phyloP scores from a whole-genome alignment of 495 filamentous ascomycete species.

The Aspergillus nanangensis region DNA sequence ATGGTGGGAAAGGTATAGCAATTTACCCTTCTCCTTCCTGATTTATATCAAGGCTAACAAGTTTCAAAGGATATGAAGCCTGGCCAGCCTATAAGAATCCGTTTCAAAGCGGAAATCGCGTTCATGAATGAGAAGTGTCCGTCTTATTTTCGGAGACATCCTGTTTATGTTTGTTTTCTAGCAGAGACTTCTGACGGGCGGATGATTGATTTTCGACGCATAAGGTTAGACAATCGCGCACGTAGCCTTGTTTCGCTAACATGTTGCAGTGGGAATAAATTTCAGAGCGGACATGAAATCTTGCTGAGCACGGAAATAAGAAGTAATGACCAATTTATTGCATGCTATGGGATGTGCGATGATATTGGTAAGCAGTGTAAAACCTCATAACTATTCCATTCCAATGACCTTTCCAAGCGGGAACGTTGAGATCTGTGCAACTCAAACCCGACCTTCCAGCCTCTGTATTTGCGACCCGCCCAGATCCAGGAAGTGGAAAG shows the following conservation, averaged over 20 bases:
- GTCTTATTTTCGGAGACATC: slow-evolving; percentile 53
- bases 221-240: slow-evolving; percentile 34
- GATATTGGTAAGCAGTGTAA: slow-evolving; percentile 61
- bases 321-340: slow-evolving; percentile 51
- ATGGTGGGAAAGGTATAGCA: slow-evolving; percentile 44
- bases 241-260: slow-evolving; percentile 5
- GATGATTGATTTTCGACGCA: slow-evolving; percentile 74
- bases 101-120: slow-evolving; percentile 63
- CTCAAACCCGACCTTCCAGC: slow-evolving; percentile 59
- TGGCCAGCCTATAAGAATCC: slow-evolving; percentile 47
- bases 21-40: not conserved
- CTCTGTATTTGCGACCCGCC: slow-evolving; percentile 45
- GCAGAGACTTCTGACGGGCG: slow-evolving; percentile 71
- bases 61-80: slow-evolving; percentile 31
- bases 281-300: slow-evolving; percentile 60
- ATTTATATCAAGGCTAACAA: too few species aligned
- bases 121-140: slow-evolving; percentile 67
- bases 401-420: slow-evolving; percentile 50
- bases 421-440: slow-evolving; percentile 60
- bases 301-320: slow-evolving; percentile 57
- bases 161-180: slow-evolving; percentile 68
- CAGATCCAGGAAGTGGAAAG: not conserved
- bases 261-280: slow-evolving; percentile 52
- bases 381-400: not conserved
- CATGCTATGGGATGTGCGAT: slow-evolving; percentile 80